A percentile compares a stretch with the other conserved stretches of the same genome.
phyloP scores from a whole-genome alignment of 2,329 filamentous ascomycete species.

The Fusarium cyanostomum region DNA sequence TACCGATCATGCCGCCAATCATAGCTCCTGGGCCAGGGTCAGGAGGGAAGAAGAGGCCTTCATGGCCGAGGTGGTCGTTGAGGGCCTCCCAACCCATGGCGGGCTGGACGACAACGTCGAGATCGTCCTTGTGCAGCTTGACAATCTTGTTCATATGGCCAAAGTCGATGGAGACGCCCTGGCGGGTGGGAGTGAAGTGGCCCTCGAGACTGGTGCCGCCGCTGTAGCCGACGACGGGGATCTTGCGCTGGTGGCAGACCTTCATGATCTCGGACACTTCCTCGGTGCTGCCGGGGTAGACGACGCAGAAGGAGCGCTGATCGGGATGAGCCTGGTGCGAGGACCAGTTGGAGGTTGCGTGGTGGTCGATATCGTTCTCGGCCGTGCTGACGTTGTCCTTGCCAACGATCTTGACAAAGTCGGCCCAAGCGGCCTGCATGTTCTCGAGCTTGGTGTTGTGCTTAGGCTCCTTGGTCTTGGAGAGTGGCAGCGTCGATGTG shows the following conservation, averaged over 20 bases:
- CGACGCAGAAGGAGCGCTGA: slow-evolving; percentile 72
- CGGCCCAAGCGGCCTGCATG: slow-evolving; percentile 75
- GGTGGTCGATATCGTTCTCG: slow-evolving; percentile 62
- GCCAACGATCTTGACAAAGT: slow-evolving; percentile 72
- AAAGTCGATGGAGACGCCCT: slow-evolving; percentile 89
- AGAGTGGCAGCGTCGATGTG: slow-evolving; percentile 68
- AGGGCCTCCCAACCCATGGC: slow-evolving; percentile 88
- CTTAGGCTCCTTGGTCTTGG: slow-evolving; percentile 58
- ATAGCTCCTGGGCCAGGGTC: slow-evolving; percentile 91
- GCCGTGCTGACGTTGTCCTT: slow-evolving; percentile 71
- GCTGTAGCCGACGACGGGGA: slow-evolving; percentile 87
- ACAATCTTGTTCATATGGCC: slow-evolving; percentile 84
- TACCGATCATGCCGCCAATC: slow-evolving; percentile 90
- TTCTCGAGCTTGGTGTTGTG: slow-evolving; percentile 70
- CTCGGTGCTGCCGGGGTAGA: slow-evolving; percentile 80
- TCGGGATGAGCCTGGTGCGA: slow-evolving; percentile 61
- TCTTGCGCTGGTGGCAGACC: slow-evolving; percentile 80
- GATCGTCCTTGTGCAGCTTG: slow-evolving; percentile 77
- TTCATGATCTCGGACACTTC: slow-evolving; percentile 91
- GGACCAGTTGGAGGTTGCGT: slow-evolving; percentile 71
- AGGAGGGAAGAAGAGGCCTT: slow-evolving; percentile 89
- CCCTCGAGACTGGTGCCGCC: slow-evolving; percentile 92
- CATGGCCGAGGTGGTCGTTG: slow-evolving; percentile 77
- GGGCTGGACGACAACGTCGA: slow-evolving; percentile 80
- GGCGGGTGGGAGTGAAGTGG: slow-evolving; percentile 83